Percentiles rank a stretch among this genome's conserved stretches.
phyloP scores from a whole-genome alignment of 257 asterid genomes.

The Nicotiana attenuata region DNA sequence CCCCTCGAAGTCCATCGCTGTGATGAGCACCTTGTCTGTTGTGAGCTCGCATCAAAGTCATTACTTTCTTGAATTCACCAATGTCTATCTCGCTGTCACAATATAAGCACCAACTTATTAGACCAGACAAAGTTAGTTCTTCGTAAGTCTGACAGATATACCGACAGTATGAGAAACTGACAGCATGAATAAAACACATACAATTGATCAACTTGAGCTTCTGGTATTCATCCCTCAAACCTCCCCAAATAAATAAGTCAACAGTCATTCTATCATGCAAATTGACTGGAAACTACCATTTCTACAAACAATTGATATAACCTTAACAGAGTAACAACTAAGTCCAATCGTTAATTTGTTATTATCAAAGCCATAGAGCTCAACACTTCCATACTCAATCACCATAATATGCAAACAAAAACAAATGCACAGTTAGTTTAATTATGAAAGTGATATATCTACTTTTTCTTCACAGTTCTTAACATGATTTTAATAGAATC shows the following conservation, averaged over 20 bases:
- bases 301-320: neutral
- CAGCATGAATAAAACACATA: neutral
- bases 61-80: slow-evolving; percentile 83
- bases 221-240: neutral
- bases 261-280: neutral
- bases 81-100: slow-evolving; percentile 56
- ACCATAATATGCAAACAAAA: neutral
- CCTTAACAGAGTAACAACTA: slow-evolving; percentile 1
- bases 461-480: neutral
- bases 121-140: neutral
- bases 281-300: neutral
- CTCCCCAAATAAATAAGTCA: slow-evolving; percentile 5
- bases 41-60: slow-evolving; percentile 83
- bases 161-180: neutral
- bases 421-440: neutral
- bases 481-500: neutral
- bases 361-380: neutral
- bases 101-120: slow-evolving; percentile 2
- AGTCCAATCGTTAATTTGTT: neutral
- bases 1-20: slow-evolving; percentile 71
- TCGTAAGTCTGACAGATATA: neutral
- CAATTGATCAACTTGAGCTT: neutral
- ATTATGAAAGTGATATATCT: neutral
- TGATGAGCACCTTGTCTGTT: slow-evolving; percentile 81
- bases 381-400: neutral